phyloP scores from a whole-genome alignment of 352 stramenopile species.

The Globisporangium apiculatum region DNA sequence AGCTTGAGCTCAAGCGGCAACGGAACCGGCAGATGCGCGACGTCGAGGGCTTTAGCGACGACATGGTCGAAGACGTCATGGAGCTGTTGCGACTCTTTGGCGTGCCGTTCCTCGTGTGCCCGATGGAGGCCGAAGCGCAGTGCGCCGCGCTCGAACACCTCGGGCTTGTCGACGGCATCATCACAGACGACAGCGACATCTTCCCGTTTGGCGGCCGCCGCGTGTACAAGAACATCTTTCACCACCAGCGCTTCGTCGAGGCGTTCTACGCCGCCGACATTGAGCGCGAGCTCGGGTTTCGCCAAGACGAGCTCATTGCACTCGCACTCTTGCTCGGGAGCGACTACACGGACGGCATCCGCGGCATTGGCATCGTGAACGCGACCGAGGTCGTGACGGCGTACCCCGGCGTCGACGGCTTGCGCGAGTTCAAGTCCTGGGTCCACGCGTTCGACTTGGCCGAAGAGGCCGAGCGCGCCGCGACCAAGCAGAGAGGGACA shows the following conservation, averaged over 20 bases:
- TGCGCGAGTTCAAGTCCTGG: slow-evolving; percentile 79
- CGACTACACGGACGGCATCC: slow-evolving; percentile 92
- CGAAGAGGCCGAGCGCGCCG: slow-evolving; percentile 40
- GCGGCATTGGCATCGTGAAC: slow-evolving; percentile 82
- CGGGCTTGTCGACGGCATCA: slow-evolving; percentile 96
- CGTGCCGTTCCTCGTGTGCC: slow-evolving; percentile 98
- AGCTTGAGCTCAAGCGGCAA: slow-evolving; percentile 69
- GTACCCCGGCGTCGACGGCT: slow-evolving; percentile 81
- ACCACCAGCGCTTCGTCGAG: slow-evolving; percentile 98
- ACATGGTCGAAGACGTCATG: slow-evolving; percentile 98
- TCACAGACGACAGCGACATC: slow-evolving; percentile 97
- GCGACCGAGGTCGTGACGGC: slow-evolving; percentile 67
- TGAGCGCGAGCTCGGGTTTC: slow-evolving; percentile 89
- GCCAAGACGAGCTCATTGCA: slow-evolving; percentile 87
- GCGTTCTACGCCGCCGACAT: slow-evolving; percentile 93
- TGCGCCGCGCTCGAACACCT: slow-evolving; percentile 94
- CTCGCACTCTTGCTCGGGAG: slow-evolving; percentile 92
- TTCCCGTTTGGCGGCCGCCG: slow-evolving; percentile 91
- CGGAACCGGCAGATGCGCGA: slow-evolving; percentile 82
- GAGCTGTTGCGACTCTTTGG: slow-evolving; percentile 95
- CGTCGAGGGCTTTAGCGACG: slow-evolving; percentile 92
- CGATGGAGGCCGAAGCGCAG: slow-evolving; percentile 98
- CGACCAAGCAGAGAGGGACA: slow-evolving; percentile 34
- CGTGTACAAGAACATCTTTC: slow-evolving; percentile 99
- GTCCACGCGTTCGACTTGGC: slow-evolving; percentile 55